These are phyloP conservation scores for Zymoseptoria passerinii DNA, from an alignment of 2,329 filamentous ascomycete species.

Conservation along the genomic window DNA sequence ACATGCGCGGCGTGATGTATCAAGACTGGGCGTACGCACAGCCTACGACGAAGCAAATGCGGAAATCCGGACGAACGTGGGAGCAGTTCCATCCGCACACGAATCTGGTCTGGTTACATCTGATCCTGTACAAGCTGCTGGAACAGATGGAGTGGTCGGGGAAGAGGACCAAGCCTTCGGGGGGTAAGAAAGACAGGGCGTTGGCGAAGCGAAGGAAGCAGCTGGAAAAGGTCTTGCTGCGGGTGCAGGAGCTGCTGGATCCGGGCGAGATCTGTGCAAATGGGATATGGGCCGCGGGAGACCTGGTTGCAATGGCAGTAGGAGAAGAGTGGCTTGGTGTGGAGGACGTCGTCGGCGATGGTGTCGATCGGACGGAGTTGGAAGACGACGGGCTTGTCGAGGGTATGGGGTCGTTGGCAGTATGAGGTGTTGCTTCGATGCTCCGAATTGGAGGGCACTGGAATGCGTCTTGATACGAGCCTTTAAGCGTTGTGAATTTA, in stretches of 20 bases:
- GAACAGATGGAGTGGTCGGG: slow-evolving; percentile 31
- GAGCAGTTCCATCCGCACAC: slow-evolving; percentile 49
- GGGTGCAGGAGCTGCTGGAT: slow-evolving; percentile 33
- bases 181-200: slow-evolving; percentile 14
- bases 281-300: slow-evolving; percentile 19
- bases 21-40: slow-evolving; percentile 36
- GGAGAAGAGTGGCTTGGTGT: slow-evolving; percentile 29
- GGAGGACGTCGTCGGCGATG: slow-evolving; percentile 28
- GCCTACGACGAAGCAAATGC: slow-evolving; percentile 14
- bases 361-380: slow-evolving; percentile 1
- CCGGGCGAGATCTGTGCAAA: slow-evolving; percentile 23
- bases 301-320: slow-evolving; percentile 28
- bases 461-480: neutral
- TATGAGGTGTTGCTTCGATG: neutral
- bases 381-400: slow-evolving; percentile 10
- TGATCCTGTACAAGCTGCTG: slow-evolving; percentile 50
- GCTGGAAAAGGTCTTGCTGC: slow-evolving; percentile 31
- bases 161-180: slow-evolving; percentile 11
- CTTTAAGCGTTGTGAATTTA: neutral
- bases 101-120: slow-evolving; percentile 57
- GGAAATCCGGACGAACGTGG: slow-evolving; percentile 35
- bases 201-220: slow-evolving; percentile 31
- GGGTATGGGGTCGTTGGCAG: slow-evolving; percentile 11
- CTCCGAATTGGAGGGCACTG: neutral
- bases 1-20: slow-evolving; percentile 39